Evolutionary conservation across 2,329 filamentous ascomycete species (phyloP), one percentile per base, ranked within the genome.

Genomic region (Aspergillus glaucus): DNA sequence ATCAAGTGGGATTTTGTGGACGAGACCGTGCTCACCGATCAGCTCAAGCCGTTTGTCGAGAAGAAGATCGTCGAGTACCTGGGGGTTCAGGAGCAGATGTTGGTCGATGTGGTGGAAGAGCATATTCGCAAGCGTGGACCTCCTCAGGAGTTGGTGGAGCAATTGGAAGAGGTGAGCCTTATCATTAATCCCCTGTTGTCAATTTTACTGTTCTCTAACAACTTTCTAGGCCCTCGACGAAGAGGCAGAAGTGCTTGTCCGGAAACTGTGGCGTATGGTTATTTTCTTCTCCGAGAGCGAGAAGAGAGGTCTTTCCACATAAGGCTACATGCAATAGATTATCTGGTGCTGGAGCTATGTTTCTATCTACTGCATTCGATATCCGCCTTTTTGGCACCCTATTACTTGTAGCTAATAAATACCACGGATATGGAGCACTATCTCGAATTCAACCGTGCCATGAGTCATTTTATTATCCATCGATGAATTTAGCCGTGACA

Each of bases 61-160:
- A 95, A 95, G 80, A 98, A 97, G 79, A 88, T 97, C 58, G 86
- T 98, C 52, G 93, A 98, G 70, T 94, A 93, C 61, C 79, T 98
- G 44, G 94, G 94, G 51, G 87, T 98, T 50, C 90, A 97, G 71
- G 93, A 98, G 68, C 88, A 97, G 71, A 85, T 96, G 73, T 76
- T 98, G 43, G 90, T 98, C 28, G 91, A 95, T 64, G 85, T 93
- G 40, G 89, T 97, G 36, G 86, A 96, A 64, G 86, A 90, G 61
- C 89, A 95, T 69, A 74, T 98, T 54, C 81, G 85, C 55, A 84
- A 84, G 59, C 84, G 85, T 59, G 84, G 84, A 22, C 79, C 79
- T 54, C 88, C 93, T n/a, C 79, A 84, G 52, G 87, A 87, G 48
- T 69, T 98, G 59, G 88, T 92, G 17, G 88, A 89, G 57, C 86